Base-by-base conservation (phyloP, 1,284 basidiomycete species). In the Meira nashicola region DNA sequence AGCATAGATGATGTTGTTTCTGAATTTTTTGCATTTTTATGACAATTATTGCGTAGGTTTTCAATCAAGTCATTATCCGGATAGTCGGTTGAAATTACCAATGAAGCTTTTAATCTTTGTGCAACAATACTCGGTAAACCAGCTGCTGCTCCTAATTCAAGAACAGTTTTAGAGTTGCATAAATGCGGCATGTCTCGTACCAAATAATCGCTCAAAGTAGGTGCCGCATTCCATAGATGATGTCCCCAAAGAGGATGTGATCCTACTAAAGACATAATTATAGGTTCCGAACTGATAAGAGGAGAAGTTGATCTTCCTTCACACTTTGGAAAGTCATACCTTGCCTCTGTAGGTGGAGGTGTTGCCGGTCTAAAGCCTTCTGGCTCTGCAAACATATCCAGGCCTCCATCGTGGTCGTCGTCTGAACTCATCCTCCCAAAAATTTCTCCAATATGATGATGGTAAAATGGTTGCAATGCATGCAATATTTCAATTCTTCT, bases 121-220 rank as follows among this genome's bases (percentile, higher is more conserved):
- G 86, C 81, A 0, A 91, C 84, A 12, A 96, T 82, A 1, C 88
- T 86, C 0, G 94, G 94, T 15, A 97, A 80, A 0, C 87, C 93
- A 1, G 90, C 92, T 0, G 92, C 94, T 0, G 94, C 94, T 0
- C 94, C 94, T 0, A 97, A 85, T 78, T 98, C 94, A 1, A 97
- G 81, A 0, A 96, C 86, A 28, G 77, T 80, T 57, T 80, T 81
- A 14, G 73, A 79, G 8, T 66, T 56, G 7, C 80, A 76, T 2
- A 82, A 65, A 4, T 33, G 28, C 28, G 28, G 28, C 28, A 33
- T 0, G 82, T 77, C 0, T 71, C 68, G 47, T 86, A 15, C 14
- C 14, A 48, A 23, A 58, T 76, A 81, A 28, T 67, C 68, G 3
- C 78, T 68, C 19, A 80, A 62, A 37, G 74, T 75, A 39, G 76